Evolutionary conservation across 176 grass and related monocot genomes (phyloP).

Genomic region (Chrysopogon serrulatus): DNA sequence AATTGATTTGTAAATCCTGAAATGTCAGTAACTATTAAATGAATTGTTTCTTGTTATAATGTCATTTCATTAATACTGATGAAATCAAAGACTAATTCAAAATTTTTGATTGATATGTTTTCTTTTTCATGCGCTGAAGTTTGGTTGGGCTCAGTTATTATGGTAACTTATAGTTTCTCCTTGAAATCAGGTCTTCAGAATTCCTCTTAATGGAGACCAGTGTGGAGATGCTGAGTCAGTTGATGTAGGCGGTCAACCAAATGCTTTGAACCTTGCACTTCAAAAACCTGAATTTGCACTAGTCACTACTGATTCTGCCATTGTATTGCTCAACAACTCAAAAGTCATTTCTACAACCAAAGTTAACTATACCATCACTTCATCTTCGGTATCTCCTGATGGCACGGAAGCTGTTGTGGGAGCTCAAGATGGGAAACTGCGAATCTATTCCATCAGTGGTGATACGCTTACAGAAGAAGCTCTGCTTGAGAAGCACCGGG

Average conservation of each 20-base stretch:
- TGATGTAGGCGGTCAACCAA: slow-evolving; percentile 90
- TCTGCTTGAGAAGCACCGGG: slow-evolving; percentile 91
- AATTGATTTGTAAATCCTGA: not conserved
- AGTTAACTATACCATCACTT: slow-evolving; percentile 66
- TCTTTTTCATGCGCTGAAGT: not conserved
- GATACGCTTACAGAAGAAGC: slow-evolving; percentile 70
- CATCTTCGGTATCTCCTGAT: slow-evolving; percentile 73
- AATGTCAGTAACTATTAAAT: not conserved
- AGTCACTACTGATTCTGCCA: slow-evolving; percentile 71
- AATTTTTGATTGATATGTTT: not conserved
- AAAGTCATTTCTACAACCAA: slow-evolving; percentile 67
- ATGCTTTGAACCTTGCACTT: slow-evolving; percentile 67
- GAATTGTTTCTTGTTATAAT: not conserved
- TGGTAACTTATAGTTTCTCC: slow-evolving; percentile 21
- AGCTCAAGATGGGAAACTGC: slow-evolving; percentile 87
- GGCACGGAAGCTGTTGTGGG: slow-evolving; percentile 86
- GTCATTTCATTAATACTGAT: not conserved
- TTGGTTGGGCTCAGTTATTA: slow-evolving; percentile 16
- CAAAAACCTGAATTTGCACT: slow-evolving; percentile 69
- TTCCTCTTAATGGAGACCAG: slow-evolving; percentile 68
- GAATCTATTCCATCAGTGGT: slow-evolving; percentile 66
- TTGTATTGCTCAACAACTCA: slow-evolving; percentile 62
- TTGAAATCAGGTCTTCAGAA: slow-evolving; percentile 65
- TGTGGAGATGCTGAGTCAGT: slow-evolving; percentile 80
- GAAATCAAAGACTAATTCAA: not conserved